phyloP scores from a whole-genome alignment of 805 yeast genomes.

The Barnettozyma sucrosica region DNA sequence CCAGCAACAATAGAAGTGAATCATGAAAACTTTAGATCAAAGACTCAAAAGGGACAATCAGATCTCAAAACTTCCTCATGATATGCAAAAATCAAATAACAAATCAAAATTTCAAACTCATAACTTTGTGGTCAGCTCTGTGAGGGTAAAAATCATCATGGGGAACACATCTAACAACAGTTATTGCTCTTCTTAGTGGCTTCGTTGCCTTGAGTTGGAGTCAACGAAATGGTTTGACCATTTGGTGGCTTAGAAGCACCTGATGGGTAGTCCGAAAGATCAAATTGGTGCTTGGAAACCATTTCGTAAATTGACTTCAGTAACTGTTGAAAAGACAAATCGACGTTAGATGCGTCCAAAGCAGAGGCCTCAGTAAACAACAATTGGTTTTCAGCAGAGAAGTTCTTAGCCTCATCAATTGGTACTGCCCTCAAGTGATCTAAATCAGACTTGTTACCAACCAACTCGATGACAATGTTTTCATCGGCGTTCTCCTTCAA shows the following conservation, averaged over 20 bases:
- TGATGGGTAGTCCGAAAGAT: slow-evolving; percentile 61
- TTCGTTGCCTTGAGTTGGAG: slow-evolving; percentile 87
- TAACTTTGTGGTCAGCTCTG: neutral
- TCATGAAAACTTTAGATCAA: neutral
- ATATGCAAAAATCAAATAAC: neutral
- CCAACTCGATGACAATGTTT: slow-evolving; percentile 89
- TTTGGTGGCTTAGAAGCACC: slow-evolving; percentile 61
- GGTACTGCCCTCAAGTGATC: slow-evolving; percentile 94
- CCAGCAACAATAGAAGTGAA: neutral
- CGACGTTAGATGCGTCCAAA: slow-evolving; percentile 89
- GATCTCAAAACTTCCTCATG: neutral
- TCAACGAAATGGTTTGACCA: slow-evolving; percentile 88
- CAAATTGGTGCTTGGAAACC: slow-evolving; percentile 90
- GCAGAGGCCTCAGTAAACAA: slow-evolving; percentile 96
- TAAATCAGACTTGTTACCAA: slow-evolving; percentile 88
- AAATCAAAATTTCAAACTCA: neutral
- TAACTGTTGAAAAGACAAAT: slow-evolving; percentile 87
- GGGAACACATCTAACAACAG: slow-evolving; percentile 52
- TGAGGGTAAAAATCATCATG: neutral
- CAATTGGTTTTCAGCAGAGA: slow-evolving; percentile 87
- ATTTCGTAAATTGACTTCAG: slow-evolving; percentile 90
- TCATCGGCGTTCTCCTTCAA: slow-evolving; percentile 89
- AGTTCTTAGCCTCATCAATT: slow-evolving; percentile 93
- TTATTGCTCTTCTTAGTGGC: slow-evolving; percentile 42
- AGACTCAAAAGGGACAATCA: neutral